Percentiles rank a stretch among this genome's conserved stretches.
Evolutionary conservation across 2,329 filamentous ascomycete genomes (phyloP).

Genomic region (Phialophora chinensis): DNA sequence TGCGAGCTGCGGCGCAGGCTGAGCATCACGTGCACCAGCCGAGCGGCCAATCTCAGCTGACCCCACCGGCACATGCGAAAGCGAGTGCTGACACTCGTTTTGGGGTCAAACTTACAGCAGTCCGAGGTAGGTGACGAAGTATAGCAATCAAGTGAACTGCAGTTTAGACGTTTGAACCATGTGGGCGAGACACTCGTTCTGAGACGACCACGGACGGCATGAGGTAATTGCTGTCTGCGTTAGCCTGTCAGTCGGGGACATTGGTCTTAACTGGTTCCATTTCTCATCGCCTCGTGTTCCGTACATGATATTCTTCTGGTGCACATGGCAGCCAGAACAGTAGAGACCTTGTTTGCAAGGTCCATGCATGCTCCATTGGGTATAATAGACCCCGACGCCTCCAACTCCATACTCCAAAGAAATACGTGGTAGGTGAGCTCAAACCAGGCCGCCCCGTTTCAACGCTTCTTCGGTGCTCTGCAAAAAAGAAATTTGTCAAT

Average conservation of each 20-base stretch:
- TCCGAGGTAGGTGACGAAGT: not conserved
- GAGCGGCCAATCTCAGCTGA: conserved; percentile 27
- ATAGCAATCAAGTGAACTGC: conserved; percentile 19
- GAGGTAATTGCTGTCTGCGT: conserved; percentile 27
- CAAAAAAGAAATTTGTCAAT: conserved; percentile 26
- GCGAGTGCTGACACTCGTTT: conserved; percentile 13
- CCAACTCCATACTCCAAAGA: conserved; percentile 7
- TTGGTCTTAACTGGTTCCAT: conserved; percentile 18
- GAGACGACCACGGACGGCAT: not conserved
- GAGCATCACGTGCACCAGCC: conserved; percentile 11
- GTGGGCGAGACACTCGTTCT: not conserved
- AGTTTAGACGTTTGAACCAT: conserved; percentile 5
- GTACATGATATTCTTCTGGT: conserved; percentile 28
- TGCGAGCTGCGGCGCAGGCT: conserved; percentile 1
- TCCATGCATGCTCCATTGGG: conserved; percentile 31
- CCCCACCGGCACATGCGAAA: conserved; percentile 27
- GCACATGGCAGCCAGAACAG: conserved; percentile 14
- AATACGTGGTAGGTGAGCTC: conserved; percentile 11
- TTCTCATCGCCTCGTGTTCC: conserved; percentile 28
- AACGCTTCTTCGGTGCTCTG: conserved; percentile 33
- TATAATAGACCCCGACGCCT: conserved; percentile 30
- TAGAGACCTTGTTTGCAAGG: conserved; percentile 37
- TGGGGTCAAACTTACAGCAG: not conserved
- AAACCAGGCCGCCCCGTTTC: conserved; percentile 26
- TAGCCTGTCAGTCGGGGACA: conserved; percentile 17